These are phyloP conservation scores for Mucor irregularis DNA, from an alignment of 371 early-diverging fungal species.

Conservation along the genomic window DNA sequence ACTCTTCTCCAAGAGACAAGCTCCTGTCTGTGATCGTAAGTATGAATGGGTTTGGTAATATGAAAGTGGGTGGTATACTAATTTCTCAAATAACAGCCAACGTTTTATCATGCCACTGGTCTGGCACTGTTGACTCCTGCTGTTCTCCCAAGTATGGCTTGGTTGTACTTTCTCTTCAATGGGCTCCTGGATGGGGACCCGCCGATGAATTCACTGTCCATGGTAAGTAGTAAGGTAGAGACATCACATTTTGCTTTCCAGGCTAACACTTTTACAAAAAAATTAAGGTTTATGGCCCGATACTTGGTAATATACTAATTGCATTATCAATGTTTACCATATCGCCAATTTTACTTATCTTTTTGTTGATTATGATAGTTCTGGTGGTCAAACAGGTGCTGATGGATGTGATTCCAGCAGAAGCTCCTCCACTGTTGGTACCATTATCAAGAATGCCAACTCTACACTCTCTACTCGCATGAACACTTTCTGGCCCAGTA, in stretches of 20 bases:
- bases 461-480: slow-evolving; percentile 51
- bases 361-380: background rate
- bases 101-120: slow-evolving; percentile 43
- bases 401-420: slow-evolving; percentile 69
- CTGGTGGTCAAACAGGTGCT: slow-evolving; percentile 57
- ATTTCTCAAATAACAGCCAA: background rate
- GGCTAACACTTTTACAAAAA: background rate
- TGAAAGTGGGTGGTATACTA: background rate
- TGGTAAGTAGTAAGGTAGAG: slow-evolving; percentile 21
- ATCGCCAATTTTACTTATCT: background rate
- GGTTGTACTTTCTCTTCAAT: slow-evolving; percentile 59
- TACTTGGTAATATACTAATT: slow-evolving; percentile 45
- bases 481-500: slow-evolving; percentile 76
- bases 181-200: slow-evolving; percentile 50
- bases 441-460: slow-evolving; percentile 38
- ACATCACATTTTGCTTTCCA: background rate
- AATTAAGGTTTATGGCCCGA: slow-evolving; percentile 48
- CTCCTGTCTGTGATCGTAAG: background rate
- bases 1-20: background rate
- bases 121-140: slow-evolving; percentile 51
- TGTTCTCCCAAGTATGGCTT: slow-evolving; percentile 74
- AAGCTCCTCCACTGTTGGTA: slow-evolving; percentile 47
- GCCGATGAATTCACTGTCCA: slow-evolving; percentile 50
- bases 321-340: background rate
- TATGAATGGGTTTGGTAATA: too few relatives aligned